Percentiles rank a stretch among this genome's conserved stretches.
phyloP scores from a whole-genome alignment of 2,329 filamentous ascomycete genomes.

The Neopestalotiopsis sp. region DNA sequence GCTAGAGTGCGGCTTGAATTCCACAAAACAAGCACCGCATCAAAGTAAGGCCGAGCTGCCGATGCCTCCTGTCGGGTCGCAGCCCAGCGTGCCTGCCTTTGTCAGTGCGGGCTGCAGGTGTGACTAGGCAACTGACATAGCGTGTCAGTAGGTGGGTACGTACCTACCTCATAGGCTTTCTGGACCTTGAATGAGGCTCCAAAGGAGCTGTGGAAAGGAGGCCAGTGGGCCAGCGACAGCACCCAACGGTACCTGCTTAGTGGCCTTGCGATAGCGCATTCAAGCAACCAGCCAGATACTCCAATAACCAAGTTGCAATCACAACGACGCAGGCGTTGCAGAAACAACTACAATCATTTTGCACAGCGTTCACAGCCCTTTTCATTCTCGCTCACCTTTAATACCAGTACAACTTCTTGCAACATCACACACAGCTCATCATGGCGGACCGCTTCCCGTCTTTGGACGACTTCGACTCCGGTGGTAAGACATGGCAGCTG shows the following conservation, averaged over 20 bases:
- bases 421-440: constrained; percentile 28
- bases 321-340: neutral
- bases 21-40: neutral
- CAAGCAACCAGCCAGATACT: constrained; percentile 3
- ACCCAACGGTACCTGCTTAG: constrained; percentile 4
- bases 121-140: neutral
- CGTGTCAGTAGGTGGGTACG: neutral
- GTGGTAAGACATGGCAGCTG: constrained; percentile 49
- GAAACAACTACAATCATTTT: constrained; percentile 1
- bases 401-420: constrained; percentile 12
- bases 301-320: constrained; percentile 1
- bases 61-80: neutral
- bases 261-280: constrained; percentile 12
- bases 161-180: neutral
- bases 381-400: neutral
- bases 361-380: neutral
- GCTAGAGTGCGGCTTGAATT: neutral
- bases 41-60: neutral
- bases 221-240: constrained; percentile 5
- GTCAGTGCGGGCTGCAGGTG: neutral
- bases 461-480: constrained; percentile 77
- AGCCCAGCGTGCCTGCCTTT: no score
- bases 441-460: constrained; percentile 85
- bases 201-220: constrained; percentile 1
- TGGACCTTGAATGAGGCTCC: neutral